A percentile compares a stretch with the other conserved stretches of the same genome.
phyloP scores from a whole-genome alignment of 805 yeast genomes.

The Ogataea wickerhamii region DNA sequence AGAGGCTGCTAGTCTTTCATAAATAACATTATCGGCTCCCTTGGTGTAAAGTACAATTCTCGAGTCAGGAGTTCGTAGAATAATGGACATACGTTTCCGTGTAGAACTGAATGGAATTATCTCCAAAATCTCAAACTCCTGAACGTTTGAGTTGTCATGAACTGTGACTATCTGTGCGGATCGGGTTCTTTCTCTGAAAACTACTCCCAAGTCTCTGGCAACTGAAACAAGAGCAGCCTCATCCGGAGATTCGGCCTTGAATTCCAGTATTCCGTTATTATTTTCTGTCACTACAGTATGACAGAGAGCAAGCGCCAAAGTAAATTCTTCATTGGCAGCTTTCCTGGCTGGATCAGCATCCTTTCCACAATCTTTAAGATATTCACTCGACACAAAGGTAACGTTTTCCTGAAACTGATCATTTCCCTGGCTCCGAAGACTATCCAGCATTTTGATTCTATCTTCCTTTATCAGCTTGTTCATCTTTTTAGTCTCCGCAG shows the following conservation, averaged over 20 bases:
- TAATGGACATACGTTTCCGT: constrained; percentile 76
- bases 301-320: constrained; percentile 66
- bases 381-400: constrained; percentile 62
- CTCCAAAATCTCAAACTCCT: constrained; percentile 48
- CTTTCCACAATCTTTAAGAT: constrained; percentile 45
- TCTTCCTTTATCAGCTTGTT: constrained; percentile 40
- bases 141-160: constrained; percentile 42
- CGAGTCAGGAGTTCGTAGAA: constrained; percentile 44
- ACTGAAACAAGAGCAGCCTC: constrained; percentile 77
- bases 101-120: constrained; percentile 64
- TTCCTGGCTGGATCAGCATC: constrained; percentile 39
- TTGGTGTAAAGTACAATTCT: constrained; percentile 51
- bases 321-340: constrained; percentile 51
- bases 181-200: constrained; percentile 52
- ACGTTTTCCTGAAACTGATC: constrained; percentile 49
- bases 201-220: constrained; percentile 71
- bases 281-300: constrained; percentile 71
- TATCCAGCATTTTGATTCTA: constrained; percentile 43
- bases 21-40: constrained; percentile 77
- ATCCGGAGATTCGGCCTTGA: constrained; percentile 82
- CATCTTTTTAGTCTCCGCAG: constrained; percentile 43
- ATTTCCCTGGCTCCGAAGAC: constrained; percentile 37
- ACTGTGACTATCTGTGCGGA: constrained; percentile 41
- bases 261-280: constrained; percentile 41
- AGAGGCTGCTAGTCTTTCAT: constrained; percentile 36